Evolutionary conservation across 805 yeast species (phyloP).

Genomic region (Blastobotrys americana): DNA sequence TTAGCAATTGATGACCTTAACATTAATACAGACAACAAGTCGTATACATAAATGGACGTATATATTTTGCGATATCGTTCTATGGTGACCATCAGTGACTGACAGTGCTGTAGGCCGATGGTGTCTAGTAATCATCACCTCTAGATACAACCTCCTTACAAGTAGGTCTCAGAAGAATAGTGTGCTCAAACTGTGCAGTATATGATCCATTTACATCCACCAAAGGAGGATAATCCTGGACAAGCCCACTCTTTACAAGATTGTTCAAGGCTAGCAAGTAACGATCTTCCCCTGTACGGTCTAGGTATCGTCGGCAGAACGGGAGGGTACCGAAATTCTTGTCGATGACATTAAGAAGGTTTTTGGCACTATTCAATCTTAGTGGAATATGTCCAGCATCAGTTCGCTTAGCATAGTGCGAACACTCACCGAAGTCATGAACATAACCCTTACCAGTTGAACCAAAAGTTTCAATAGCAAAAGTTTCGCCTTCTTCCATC

Average conservation of each 20-base stretch:
- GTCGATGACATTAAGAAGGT: constrained; percentile 62
- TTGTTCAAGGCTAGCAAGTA: constrained; percentile 80
- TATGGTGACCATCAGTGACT: too few species aligned
- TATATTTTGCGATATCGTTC: too few species aligned
- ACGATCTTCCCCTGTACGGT: constrained; percentile 85
- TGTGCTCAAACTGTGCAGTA: constrained; percentile 97
- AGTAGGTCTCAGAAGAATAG: constrained; percentile 81
- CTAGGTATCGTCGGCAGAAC: constrained; percentile 92
- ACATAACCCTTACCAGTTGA: constrained; percentile 94
- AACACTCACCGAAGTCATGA: constrained; percentile 78
- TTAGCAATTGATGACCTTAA: too few species aligned
- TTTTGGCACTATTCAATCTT: constrained; percentile 59
- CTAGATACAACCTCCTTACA: constrained; percentile 90
- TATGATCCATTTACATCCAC: constrained; percentile 75
- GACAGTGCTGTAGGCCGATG: too few species aligned
- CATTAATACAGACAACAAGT: too few species aligned
- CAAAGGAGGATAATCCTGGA: constrained; percentile 90
- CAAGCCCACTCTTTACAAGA: constrained; percentile 77
- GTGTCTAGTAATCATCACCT: constrained; percentile 83
- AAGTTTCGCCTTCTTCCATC: constrained; percentile 98
- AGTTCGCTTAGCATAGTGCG: constrained; percentile 73
- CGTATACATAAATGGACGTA: too few species aligned
- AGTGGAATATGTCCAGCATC: constrained; percentile 46
- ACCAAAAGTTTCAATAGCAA: constrained; percentile 98
- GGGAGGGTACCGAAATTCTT: constrained; percentile 89